These are phyloP conservation scores for Hymenochaete sp. DNA, from an alignment of 1,284 basidiomycete species.

Conservation along the genomic window DNA sequence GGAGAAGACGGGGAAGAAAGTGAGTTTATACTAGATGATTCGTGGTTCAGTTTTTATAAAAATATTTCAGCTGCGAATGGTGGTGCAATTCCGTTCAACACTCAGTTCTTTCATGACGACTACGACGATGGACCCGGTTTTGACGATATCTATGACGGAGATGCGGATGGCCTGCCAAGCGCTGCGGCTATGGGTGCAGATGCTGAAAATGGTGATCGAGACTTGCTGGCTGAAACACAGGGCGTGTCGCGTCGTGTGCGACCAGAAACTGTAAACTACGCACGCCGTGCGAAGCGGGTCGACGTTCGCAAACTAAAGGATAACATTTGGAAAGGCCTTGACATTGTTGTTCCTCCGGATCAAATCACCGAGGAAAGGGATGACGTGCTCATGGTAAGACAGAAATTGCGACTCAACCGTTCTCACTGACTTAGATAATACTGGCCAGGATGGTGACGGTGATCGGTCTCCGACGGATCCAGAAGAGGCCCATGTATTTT, in stretches of 20 bases:
- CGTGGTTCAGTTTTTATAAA: slow-evolving; percentile 1
- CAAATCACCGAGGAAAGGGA: slow-evolving; percentile 36
- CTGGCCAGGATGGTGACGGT: slow-evolving; percentile 28
- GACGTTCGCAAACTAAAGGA: slow-evolving; percentile 97
- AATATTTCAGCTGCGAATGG: slow-evolving; percentile 34
- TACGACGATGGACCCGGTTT: slow-evolving; percentile 74
- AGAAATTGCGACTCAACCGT: not conserved
- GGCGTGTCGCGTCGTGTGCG: slow-evolving; percentile 71
- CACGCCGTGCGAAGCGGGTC: slow-evolving; percentile 93
- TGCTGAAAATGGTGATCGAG: slow-evolving; percentile 68
- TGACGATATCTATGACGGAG: slow-evolving; percentile 59
- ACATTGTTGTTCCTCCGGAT: slow-evolving; percentile 46
- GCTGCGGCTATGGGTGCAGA: slow-evolving; percentile 35
- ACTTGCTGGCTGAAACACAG: slow-evolving; percentile 76
- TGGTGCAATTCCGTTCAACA: slow-evolving; percentile 74
- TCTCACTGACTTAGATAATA: slow-evolving; percentile 11
- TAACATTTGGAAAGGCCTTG: slow-evolving; percentile 91
- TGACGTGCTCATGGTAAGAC: slow-evolving; percentile 42
- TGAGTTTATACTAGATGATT: slow-evolving; percentile 27
- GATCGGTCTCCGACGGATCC: slow-evolving; percentile 43
- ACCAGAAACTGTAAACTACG: slow-evolving; percentile 90
- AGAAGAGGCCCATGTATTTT: slow-evolving; percentile 67
- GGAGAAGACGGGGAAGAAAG: slow-evolving; percentile 56
- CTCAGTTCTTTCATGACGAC: slow-evolving; percentile 96
- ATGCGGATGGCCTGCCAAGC: slow-evolving; percentile 28